Conservation (phyloP, 768 basidiomycete species). For the Tulasnella calospora region DNA sequence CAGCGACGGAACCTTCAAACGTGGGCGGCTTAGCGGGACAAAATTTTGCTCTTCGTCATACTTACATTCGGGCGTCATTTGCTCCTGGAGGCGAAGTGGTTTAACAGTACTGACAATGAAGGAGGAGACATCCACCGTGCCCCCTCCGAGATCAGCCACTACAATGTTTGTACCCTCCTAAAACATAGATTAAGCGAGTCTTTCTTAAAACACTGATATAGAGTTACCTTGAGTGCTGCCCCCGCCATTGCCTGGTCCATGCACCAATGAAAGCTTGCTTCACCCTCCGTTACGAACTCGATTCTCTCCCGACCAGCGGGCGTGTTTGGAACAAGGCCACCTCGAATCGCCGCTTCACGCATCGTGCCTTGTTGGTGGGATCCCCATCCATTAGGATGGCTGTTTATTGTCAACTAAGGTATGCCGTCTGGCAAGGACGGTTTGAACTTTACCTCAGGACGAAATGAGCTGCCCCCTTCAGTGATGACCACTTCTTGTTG, state of each 20-base stretch:
- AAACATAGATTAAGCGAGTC: background rate
- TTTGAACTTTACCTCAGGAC: background rate
- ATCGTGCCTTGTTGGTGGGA: constrained; percentile 44
- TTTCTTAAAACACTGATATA: background rate
- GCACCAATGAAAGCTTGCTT: constrained; percentile 51
- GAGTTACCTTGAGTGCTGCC: constrained; percentile 34
- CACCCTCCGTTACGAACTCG: constrained; percentile 50
- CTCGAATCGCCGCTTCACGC: constrained; percentile 43
- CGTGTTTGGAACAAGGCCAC: constrained; percentile 41
- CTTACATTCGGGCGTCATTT: constrained; percentile 5
- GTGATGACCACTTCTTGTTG: background rate
- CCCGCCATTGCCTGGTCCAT: constrained; percentile 39
- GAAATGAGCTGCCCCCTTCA: background rate
- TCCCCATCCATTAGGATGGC: constrained; percentile 47
- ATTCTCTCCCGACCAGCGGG: constrained; percentile 40
- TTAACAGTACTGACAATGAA: constrained; percentile 31
- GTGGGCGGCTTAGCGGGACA: constrained; percentile 33
- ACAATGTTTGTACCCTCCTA: constrained; percentile 33
- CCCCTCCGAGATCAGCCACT: constrained; percentile 51
- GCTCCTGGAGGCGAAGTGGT: constrained; percentile 1
- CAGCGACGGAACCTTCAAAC: constrained; percentile 51
- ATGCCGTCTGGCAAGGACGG: background rate
- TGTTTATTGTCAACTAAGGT: background rate
- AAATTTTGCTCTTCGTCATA: constrained; percentile 43
- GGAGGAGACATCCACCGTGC: constrained; percentile 44